Evolutionary conservation across 1,139 yeast genomes (phyloP).

Genomic region (Saccharomyces pastorianus): DNA sequence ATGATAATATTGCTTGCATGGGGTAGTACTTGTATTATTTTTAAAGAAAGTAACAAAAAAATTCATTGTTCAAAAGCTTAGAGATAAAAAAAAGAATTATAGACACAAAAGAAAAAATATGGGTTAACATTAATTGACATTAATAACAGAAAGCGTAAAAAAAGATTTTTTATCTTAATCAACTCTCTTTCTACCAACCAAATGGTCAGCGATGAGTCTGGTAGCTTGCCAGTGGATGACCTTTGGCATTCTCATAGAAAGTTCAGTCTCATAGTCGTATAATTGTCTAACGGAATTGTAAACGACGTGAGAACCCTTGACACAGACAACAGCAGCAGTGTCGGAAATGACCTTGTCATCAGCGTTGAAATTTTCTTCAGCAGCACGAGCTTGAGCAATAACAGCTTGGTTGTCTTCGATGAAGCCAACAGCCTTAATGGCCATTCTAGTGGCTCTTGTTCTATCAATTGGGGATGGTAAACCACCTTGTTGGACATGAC

Average conservation of each 20-base stretch:
- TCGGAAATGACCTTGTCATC: constrained; percentile 34
- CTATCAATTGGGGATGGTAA: constrained; percentile 75
- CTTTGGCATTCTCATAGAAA: constrained; percentile 79
- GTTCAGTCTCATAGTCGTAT: constrained; percentile 80
- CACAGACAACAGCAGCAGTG: constrained; percentile 83
- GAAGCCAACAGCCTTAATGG: constrained; percentile 61
- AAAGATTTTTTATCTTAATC: constrained; percentile 7
- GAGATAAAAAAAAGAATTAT: constrained; percentile 2
- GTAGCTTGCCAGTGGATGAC: constrained; percentile 71
- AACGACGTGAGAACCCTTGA: constrained; percentile 66
- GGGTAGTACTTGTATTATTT: background rate
- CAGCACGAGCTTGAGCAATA: constrained; percentile 27
- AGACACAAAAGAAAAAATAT: background rate
- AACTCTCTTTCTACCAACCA: constrained; percentile 62
- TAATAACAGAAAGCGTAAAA: background rate
- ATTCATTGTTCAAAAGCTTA: constrained; percentile 2
- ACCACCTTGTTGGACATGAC: constrained; percentile 79
- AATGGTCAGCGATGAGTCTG: constrained; percentile 72
- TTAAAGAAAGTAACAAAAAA: background rate
- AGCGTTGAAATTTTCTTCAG: constrained; percentile 29
- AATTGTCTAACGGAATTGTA: constrained; percentile 68
- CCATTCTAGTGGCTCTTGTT: constrained; percentile 60
- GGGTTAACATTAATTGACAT: background rate
- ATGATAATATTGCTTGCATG: background rate
- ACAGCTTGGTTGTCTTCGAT: constrained; percentile 42